Conservation (phyloP, 2,329 filamentous ascomycete species). For the Ceratocystis alfenasii region DNA sequence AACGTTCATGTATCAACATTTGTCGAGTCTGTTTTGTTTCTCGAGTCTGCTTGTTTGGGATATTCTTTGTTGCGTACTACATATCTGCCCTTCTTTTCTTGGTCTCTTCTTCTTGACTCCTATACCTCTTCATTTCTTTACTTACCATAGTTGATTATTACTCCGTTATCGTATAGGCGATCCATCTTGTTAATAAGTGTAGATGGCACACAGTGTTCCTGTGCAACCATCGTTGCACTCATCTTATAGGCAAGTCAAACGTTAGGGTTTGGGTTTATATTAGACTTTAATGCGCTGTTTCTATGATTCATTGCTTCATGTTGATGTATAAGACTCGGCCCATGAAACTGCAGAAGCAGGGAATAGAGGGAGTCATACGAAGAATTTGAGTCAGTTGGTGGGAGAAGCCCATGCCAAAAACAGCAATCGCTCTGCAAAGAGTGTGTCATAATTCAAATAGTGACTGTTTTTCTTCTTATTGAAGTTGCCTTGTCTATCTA, state of each 20-base stretch:
- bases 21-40: not conserved
- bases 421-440: not conserved
- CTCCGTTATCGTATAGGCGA: not conserved
- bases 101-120: not conserved
- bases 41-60: slow-evolving; percentile 4
- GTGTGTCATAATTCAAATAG: slow-evolving; percentile 4
- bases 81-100: not conserved
- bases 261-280: slow-evolving; percentile 6
- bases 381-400: not conserved
- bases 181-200: not conserved
- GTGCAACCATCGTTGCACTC: not conserved
- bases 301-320: not conserved
- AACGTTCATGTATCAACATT: slow-evolving; percentile 8
- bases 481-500: not conserved
- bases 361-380: not conserved
- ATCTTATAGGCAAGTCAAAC: not conserved
- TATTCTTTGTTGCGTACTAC: slow-evolving; percentile 7
- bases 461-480: not conserved
- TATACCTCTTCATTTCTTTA: slow-evolving; percentile 6
- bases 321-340: not conserved
- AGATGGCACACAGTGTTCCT: not conserved
- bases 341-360: not conserved
- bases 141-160: not conserved
- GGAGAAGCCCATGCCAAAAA: slow-evolving; percentile 6
- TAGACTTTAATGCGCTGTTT: not conserved